Evolutionary conservation across 352 stramenopile species (phyloP).

Genomic region (Phytophthora pini): DNA sequence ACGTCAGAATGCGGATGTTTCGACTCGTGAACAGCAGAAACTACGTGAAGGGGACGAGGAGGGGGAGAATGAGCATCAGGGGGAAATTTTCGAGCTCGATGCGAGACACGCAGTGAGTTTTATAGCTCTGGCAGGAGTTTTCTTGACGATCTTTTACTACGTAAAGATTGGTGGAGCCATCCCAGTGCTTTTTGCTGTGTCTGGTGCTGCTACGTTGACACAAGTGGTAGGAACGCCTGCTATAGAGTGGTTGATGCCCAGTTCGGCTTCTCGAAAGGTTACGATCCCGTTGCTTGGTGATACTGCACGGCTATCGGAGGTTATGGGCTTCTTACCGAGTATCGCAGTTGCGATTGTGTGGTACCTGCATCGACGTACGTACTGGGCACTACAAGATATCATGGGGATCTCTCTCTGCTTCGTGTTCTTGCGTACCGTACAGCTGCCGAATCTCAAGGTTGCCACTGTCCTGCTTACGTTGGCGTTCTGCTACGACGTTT

Average conservation of each 20-base stretch:
- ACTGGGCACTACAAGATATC: conserved; percentile 92
- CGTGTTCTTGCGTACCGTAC: conserved; percentile 91
- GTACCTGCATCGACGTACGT: conserved; percentile 67
- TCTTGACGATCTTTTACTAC: conserved; percentile 79
- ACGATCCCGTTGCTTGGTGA: conserved; percentile 46
- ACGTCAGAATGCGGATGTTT: conserved; percentile 17
- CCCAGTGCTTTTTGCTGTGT: conserved; percentile 75
- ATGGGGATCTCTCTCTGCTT: conserved; percentile 94
- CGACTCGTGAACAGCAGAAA: conserved; percentile 25
- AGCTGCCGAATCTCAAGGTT: conserved; percentile 92
- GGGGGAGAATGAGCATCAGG: conserved; percentile 9
- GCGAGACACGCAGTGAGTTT: conserved; percentile 66
- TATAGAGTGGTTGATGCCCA: conserved; percentile 44
- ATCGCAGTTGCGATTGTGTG: conserved; percentile 53
- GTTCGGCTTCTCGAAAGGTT: conserved; percentile 44
- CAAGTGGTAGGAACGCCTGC: conserved; percentile 59
- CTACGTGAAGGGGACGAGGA: conserved; percentile 27
- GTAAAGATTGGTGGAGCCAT: conserved; percentile 65
- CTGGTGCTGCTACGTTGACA: conserved; percentile 52
- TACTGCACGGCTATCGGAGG: conserved; percentile 50
- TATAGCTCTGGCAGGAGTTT: conserved; percentile 60
- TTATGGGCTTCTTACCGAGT: conserved; percentile 52
- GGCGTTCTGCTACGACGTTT: conserved; percentile 96
- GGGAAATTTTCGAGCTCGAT: conserved; percentile 72
- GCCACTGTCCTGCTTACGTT: conserved; percentile 89